phyloP scores from a whole-genome alignment of 2,329 filamentous ascomycete species.

The Aspergillus sp. region DNA sequence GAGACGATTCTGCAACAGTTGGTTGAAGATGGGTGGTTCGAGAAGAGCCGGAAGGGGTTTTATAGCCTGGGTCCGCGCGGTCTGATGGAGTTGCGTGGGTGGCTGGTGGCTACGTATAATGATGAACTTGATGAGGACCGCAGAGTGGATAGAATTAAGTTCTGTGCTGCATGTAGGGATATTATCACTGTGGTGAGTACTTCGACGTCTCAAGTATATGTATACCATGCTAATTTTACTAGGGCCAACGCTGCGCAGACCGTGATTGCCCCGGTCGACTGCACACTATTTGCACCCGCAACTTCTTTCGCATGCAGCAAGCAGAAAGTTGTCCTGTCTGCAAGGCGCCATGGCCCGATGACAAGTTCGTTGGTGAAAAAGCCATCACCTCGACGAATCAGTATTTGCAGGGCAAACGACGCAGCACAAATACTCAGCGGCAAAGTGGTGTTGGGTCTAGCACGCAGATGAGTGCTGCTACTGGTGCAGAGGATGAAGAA shows the following conservation, averaged over 20 bases:
- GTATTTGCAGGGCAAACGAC: slow-evolving; percentile 18
- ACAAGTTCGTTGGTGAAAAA: slow-evolving; percentile 47
- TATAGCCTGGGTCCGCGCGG: slow-evolving; percentile 69
- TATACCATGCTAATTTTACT: slow-evolving; percentile 1
- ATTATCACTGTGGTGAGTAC: slow-evolving; percentile 63
- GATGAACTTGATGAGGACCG: slow-evolving; percentile 52
- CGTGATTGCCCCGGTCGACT: slow-evolving; percentile 60
- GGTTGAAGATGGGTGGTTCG: slow-evolving; percentile 75
- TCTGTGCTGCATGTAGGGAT: slow-evolving; percentile 80
- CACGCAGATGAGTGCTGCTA: slow-evolving; percentile 4
- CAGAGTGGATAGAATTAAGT: slow-evolving; percentile 65
- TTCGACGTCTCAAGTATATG: neutral
- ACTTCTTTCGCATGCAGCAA: slow-evolving; percentile 61
- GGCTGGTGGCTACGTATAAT: slow-evolving; percentile 86
- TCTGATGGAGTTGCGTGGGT: slow-evolving; percentile 74
- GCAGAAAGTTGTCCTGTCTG: slow-evolving; percentile 57
- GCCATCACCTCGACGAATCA: slow-evolving; percentile 31
- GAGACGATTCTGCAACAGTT: slow-evolving; percentile 63
- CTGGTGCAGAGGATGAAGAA: neutral
- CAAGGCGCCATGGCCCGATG: slow-evolving; percentile 44
- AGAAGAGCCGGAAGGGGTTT: slow-evolving; percentile 61
- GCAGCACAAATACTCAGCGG: slow-evolving; percentile 13
- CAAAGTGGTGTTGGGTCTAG: slow-evolving; percentile 7
- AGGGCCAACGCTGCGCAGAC: slow-evolving; percentile 67
- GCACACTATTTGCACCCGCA: slow-evolving; percentile 67